phyloP scores from a whole-genome alignment of 768 basidiomycete genomes.

The Brasilioporus rufonigricans region DNA sequence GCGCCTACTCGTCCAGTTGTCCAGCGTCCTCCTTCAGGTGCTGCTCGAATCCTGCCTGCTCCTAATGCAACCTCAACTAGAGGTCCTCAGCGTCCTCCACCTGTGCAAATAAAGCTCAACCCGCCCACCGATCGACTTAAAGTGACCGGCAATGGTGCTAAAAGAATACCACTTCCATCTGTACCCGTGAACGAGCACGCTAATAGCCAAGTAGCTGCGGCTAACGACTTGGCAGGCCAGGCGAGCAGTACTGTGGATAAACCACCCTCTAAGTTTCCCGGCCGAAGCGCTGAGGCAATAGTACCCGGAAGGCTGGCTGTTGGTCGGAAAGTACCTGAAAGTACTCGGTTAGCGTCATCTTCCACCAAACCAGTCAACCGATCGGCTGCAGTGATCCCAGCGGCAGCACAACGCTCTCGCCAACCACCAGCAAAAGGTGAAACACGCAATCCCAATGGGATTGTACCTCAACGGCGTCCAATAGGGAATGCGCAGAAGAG shows the following conservation, averaged over 20 bases:
- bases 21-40: constrained; percentile 5
- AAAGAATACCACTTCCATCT: constrained; percentile 32
- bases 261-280: constrained; percentile 10
- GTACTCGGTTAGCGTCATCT: constrained; percentile 1
- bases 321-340: constrained; percentile 9
- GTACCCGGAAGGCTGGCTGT: constrained; percentile 1
- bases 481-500: constrained; percentile 4
- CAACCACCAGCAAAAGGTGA: constrained; percentile 12
- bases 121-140: constrained; percentile 24
- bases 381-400: background rate
- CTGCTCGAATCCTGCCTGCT: constrained; percentile 1
- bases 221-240: background rate
- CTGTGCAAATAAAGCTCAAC: constrained; percentile 23
- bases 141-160: constrained; percentile 29
- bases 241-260: background rate
- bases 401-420: constrained; percentile 5
- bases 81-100: constrained; percentile 27
- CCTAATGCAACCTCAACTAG: constrained; percentile 5
- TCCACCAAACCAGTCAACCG: constrained; percentile 10
- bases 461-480: constrained; percentile 9
- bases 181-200: background rate
- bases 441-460: background rate
- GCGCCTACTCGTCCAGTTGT: constrained; percentile 7
- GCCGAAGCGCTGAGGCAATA: constrained; percentile 1
- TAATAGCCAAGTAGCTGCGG: constrained; percentile 1